Evolutionary conservation across 2,329 filamentous ascomycete species (phyloP), one percentile per base, ranked within the genome.

Genomic region (Fusarium praegraminearum): DNA sequence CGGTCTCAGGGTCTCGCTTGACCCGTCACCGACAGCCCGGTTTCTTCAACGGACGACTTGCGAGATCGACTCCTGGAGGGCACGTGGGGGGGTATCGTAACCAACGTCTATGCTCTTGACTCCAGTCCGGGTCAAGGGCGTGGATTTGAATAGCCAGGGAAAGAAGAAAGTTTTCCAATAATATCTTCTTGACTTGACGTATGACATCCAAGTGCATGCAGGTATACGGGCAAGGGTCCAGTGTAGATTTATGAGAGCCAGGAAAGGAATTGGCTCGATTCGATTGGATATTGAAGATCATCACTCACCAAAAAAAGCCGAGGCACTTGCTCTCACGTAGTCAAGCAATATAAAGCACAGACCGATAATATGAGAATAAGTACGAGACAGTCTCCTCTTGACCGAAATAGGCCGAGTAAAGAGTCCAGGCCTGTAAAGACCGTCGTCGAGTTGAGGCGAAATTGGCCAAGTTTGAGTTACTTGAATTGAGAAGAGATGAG

Each of bases 11-110:
- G 62, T 58, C 67, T 67, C 57, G 43, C 65, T 64, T 64, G 44
- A 52, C 59, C 56, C 64, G 56, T 75, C 70, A 72, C 63, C 66
- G 70, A 73, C 68, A 65, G 47, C 54, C 43, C 61, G 54, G 47
- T 40, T 44, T 35, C 43, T 47, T 65, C 38, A 41, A 52, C 57
- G 51, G 57, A 64, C 57, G 38, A 59, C 70, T 51, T 59, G 60
- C 68, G 49, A 74, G 56, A 53, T 61, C 66, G 62, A 69, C 70
- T 74, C 68, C 44, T 56, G 47, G 18, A 52, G 70, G 61, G 72
- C 72, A 74, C 72, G 72, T 74, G 72, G 72, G 72, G 71, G 65
- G 52, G 52, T 63, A 47, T 53, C 43, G 33, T 57, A 46, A 62
- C 61, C 62, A 56, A 52, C 46, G 36, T 65, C 57, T 60, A 51